These are phyloP conservation scores for Bombardia bombarda DNA, from an alignment of 495 filamentous ascomycete species.

Conservation along the genomic window DNA sequence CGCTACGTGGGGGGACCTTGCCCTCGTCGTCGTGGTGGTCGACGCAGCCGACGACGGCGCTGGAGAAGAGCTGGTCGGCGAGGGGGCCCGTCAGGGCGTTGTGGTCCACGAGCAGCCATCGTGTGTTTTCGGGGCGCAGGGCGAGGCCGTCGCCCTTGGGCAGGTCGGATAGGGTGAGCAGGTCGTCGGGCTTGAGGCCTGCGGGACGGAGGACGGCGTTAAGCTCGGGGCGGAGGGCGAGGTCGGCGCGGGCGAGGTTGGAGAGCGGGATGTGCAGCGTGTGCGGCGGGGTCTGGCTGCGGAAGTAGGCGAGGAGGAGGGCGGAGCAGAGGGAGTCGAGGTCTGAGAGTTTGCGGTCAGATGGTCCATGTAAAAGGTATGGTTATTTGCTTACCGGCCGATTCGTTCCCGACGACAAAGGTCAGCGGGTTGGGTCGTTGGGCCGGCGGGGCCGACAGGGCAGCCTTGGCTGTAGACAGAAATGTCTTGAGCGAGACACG, in stretches of 20 bases:
- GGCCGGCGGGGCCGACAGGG: constrained; percentile 26
- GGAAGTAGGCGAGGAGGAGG: constrained; percentile 78
- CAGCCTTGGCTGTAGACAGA: constrained; percentile 30
- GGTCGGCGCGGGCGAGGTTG: constrained; percentile 62
- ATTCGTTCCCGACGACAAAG: constrained; percentile 69
- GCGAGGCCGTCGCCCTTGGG: constrained; percentile 17
- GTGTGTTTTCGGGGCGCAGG: constrained; percentile 31
- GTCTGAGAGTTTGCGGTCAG: constrained; percentile 40
- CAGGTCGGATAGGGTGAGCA: constrained; percentile 46
- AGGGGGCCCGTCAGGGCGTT: constrained; percentile 61
- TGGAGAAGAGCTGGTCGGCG: constrained; percentile 23
- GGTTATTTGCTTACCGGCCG: constrained; percentile 46
- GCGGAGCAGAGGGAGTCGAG: constrained; percentile 87
- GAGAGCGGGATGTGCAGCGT: constrained; percentile 72
- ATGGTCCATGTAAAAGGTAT: background rate
- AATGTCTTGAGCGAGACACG: constrained; percentile 27
- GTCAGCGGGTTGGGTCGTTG: constrained; percentile 36
- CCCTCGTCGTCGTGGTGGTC: constrained; percentile 89
- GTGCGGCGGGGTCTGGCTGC: constrained; percentile 39
- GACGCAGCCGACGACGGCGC: constrained; percentile 61
- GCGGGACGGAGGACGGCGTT: constrained; percentile 41
- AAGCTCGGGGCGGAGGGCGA: constrained; percentile 76
- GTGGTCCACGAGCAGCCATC: constrained; percentile 80
- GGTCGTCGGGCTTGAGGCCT: constrained; percentile 32
- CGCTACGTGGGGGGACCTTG: constrained; percentile 41